Evolutionary conservation across 306 rosid genomes (phyloP).

Genomic region (Vigna nakashimae): DNA sequence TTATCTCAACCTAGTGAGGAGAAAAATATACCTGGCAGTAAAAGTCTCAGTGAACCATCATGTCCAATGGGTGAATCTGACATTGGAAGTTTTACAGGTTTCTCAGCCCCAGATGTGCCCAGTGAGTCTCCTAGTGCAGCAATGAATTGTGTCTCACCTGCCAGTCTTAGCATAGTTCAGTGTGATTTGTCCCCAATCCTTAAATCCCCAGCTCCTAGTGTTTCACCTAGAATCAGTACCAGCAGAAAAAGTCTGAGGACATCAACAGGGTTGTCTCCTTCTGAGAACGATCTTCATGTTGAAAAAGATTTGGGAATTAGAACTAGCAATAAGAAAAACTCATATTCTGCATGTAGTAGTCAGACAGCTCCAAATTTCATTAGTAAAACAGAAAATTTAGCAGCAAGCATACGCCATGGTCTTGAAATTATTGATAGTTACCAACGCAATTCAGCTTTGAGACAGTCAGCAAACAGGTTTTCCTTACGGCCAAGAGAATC

Average conservation of each 20-base stretch:
- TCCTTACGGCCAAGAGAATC: constrained; percentile 75
- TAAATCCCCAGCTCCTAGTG: constrained; percentile 85
- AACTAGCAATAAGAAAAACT: constrained; percentile 43
- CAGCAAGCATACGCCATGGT: constrained; percentile 93
- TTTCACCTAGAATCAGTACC: constrained; percentile 81
- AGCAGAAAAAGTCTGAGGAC: constrained; percentile 93
- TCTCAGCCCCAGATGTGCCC: constrained; percentile 49
- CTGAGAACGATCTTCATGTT: constrained; percentile 63
- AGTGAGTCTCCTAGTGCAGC: constrained; percentile 52
- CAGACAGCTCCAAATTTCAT: constrained; percentile 56
- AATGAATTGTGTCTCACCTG: constrained; percentile 63
- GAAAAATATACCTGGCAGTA: constrained; percentile 42
- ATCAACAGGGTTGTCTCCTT: constrained; percentile 75
- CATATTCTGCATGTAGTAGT: constrained; percentile 53
- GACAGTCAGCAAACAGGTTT: constrained; percentile 77
- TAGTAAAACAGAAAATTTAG: constrained; percentile 74
- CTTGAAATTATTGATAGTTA: constrained; percentile 80
- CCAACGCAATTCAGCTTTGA: constrained; percentile 70
- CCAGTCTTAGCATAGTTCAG: constrained; percentile 59
- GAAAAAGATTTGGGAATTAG: constrained; percentile 51
- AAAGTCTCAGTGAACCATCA: constrained; percentile 51
- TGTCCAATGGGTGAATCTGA: constrained; percentile 51
- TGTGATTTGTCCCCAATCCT: constrained; percentile 64
- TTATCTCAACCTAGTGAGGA: constrained; percentile 40
- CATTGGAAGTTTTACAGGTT: constrained; percentile 49